phyloP scores from a whole-genome alignment of 208 protist species.

The Tetramitus jugosus region DNA sequence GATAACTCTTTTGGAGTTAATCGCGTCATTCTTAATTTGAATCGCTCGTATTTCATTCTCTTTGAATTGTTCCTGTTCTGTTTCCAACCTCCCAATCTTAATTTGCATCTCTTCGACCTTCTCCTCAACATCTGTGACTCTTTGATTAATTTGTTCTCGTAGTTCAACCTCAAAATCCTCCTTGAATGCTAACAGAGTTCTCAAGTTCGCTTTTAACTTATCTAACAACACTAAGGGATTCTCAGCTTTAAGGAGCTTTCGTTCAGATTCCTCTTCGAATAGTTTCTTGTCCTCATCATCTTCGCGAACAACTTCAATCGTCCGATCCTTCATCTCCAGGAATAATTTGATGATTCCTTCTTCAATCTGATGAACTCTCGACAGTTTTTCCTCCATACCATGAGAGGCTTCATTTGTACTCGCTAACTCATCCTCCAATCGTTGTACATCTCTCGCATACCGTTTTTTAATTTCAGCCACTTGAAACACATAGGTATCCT shows the following conservation, averaged over 20 bases:
- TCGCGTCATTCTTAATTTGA: neutral
- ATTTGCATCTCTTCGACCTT: slow-evolving; percentile 6
- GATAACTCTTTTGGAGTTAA: neutral
- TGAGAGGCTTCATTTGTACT: neutral
- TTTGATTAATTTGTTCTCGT: slow-evolving; percentile 10
- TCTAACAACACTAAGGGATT: slow-evolving; percentile 18
- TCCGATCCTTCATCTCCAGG: slow-evolving; percentile 14
- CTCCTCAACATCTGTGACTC: slow-evolving; percentile 15
- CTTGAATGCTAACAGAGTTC: slow-evolving; percentile 15
- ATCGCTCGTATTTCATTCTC: neutral
- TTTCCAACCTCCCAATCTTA: slow-evolving; percentile 3
- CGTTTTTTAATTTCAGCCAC: slow-evolving; percentile 9
- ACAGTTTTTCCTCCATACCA: neutral
- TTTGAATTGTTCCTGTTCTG: slow-evolving; percentile 19
- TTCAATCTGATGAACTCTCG: neutral
- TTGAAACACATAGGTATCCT: slow-evolving; percentile 16
- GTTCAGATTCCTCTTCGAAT: neutral
- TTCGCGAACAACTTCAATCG: neutral
- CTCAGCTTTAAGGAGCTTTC: neutral
- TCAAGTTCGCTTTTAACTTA: slow-evolving; percentile 8
- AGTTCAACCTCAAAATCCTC: slow-evolving; percentile 24
- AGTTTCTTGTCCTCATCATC: neutral
- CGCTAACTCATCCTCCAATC: neutral
- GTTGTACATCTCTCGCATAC: neutral
- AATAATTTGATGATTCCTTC: slow-evolving; percentile 10